Evolutionary conservation across 148 eudicot genomes (phyloP).

Genomic region (Hydrangea macrophylla): DNA sequence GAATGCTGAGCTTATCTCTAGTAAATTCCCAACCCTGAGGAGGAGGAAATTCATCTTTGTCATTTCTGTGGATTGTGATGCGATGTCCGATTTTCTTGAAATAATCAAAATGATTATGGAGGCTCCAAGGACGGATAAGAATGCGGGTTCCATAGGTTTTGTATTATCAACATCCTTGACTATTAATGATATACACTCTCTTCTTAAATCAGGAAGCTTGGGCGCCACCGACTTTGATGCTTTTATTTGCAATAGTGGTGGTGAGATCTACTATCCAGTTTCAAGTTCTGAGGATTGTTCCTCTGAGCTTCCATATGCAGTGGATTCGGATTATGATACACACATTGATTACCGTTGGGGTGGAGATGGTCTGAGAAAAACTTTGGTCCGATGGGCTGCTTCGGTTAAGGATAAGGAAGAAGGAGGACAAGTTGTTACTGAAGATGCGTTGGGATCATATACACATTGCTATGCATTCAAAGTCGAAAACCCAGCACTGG

Average conservation of each 20-base stretch:
- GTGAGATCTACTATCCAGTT: constrained; percentile 82
- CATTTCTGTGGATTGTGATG: constrained; percentile 67
- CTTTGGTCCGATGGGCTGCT: constrained; percentile 81
- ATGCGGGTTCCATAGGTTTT: constrained; percentile 77
- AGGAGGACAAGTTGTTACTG: constrained; percentile 58
- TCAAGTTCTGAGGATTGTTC: constrained; percentile 54
- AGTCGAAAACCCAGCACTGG: constrained; percentile 67
- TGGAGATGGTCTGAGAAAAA: constrained; percentile 89
- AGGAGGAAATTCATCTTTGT: constrained; percentile 69
- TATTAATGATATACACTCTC: constrained; percentile 61
- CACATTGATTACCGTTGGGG: constrained; percentile 98
- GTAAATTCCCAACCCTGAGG: constrained; percentile 71
- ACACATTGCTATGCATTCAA: constrained; percentile 79
- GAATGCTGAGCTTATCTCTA: constrained; percentile 43
- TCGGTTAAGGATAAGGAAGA: constrained; percentile 50
- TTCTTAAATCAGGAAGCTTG: constrained; percentile 56
- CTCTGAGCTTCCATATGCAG: too few species aligned
- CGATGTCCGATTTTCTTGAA: constrained; percentile 47
- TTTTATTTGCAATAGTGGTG: constrained; percentile 89
- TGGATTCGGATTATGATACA: constrained; percentile 82
- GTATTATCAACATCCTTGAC: constrained; percentile 82
- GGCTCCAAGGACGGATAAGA: constrained; percentile 52
- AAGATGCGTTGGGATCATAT: constrained; percentile 67
- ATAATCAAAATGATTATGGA: constrained; percentile 51
- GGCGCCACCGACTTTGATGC: constrained; percentile 85